Evolutionary conservation across 2,329 filamentous ascomycete species (phyloP).

Genomic region (Diaporthe eres): DNA sequence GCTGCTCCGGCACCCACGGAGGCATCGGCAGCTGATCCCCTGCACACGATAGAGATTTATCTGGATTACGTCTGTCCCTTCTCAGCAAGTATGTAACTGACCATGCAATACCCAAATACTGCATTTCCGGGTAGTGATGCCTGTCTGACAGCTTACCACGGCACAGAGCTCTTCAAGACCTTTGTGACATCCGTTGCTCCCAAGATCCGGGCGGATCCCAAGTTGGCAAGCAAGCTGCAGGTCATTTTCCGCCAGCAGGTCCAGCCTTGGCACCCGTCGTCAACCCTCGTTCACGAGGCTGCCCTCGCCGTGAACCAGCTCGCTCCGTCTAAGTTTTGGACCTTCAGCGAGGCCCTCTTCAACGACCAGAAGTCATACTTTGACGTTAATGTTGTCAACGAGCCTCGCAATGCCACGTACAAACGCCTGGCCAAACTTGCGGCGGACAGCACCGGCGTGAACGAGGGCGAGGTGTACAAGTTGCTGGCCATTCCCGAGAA

Average conservation of each 20-base stretch:
- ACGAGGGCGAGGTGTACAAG: slow-evolving; percentile 77
- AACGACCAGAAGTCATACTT: slow-evolving; percentile 82
- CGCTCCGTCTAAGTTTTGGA: slow-evolving; percentile 81
- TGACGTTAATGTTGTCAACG: slow-evolving; percentile 86
- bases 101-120: not conserved
- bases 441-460: slow-evolving; percentile 73
- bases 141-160: not conserved
- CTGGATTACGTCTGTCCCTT: slow-evolving; percentile 93
- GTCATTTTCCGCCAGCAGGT: slow-evolving; percentile 92
- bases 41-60: slow-evolving; percentile 76
- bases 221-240: slow-evolving; percentile 70
- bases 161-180: slow-evolving; percentile 77
- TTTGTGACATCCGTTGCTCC: slow-evolving; percentile 77
- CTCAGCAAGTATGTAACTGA: slow-evolving; percentile 58
- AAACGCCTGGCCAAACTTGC: slow-evolving; percentile 83
- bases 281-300: slow-evolving; percentile 83
- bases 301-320: slow-evolving; percentile 83
- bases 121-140: not conserved
- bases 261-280: slow-evolving; percentile 95
- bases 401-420: slow-evolving; percentile 89
- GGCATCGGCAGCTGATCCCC: slow-evolving; percentile 54
- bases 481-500: slow-evolving; percentile 79
- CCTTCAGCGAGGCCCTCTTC: slow-evolving; percentile 79
- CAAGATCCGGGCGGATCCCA: slow-evolving; percentile 72
- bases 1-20: slow-evolving; percentile 51